Conservation (phyloP, 305 asterid genomes). For the Fraxinus paxiana region DNA sequence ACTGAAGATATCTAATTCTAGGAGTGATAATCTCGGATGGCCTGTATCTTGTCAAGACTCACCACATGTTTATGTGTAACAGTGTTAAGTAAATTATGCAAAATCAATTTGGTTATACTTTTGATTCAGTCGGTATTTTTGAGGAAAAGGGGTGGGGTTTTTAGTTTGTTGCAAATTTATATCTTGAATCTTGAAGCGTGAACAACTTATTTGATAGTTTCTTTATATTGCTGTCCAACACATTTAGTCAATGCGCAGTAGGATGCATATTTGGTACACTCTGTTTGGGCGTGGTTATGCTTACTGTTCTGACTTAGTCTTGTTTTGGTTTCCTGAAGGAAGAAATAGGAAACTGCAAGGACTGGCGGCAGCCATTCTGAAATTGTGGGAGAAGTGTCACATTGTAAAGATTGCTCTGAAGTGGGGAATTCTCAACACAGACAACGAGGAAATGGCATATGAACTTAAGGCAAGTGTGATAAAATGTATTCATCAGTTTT, state of each 20-base stretch:
- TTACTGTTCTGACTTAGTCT: constrained; percentile 25
- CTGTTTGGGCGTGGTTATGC: constrained; percentile 16
- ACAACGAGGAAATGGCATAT: constrained; percentile 81
- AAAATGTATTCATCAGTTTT: constrained; percentile 7
- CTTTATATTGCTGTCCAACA: constrained; percentile 1
- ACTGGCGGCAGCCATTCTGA: constrained; percentile 71
- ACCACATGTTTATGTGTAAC: background rate
- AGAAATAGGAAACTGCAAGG: constrained; percentile 89
- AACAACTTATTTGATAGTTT: constrained; percentile 1
- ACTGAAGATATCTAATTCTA: background rate
- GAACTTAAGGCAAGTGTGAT: constrained; percentile 77
- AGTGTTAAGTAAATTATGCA: background rate
- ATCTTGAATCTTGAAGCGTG: constrained; percentile 6
- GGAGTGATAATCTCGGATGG: background rate
- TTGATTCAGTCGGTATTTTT: background rate
- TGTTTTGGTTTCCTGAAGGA: constrained; percentile 51
- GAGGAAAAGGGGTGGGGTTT: background rate
- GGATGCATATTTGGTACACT: constrained; percentile 17
- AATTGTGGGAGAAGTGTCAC: constrained; percentile 91
- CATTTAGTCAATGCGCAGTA: constrained; percentile 15
- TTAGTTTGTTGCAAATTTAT: background rate
- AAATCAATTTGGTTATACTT: background rate
- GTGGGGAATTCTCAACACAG: constrained; percentile 85
- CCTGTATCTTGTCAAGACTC: background rate
- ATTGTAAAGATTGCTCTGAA: constrained; percentile 92